Evolutionary conservation across 2,329 filamentous ascomycete genomes (phyloP).

Genomic region (Paradendryphiella salina): DNA sequence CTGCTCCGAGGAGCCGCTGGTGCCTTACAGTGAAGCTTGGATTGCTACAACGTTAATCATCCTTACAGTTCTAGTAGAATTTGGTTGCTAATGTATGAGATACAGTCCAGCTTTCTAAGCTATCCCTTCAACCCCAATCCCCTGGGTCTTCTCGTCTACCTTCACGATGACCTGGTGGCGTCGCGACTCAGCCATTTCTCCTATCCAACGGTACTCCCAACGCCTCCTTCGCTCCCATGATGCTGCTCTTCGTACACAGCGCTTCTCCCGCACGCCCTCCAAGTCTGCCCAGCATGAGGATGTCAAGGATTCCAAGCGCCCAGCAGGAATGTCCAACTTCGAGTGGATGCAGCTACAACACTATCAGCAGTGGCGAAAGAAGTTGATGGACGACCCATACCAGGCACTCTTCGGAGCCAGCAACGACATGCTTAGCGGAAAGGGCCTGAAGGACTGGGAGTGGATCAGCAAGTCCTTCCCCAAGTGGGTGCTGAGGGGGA

Average conservation of each 20-base stretch:
- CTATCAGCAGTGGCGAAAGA: slow-evolving; percentile 35
- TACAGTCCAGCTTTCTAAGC: not conserved
- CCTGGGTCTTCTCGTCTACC: not conserved
- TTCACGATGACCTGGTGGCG: slow-evolving; percentile 37
- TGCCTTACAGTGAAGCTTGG: slow-evolving; percentile 6
- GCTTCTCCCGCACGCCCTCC: slow-evolving; percentile 35
- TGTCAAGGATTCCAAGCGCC: slow-evolving; percentile 19
- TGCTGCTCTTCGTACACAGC: slow-evolving; percentile 29
- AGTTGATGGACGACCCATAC: slow-evolving; percentile 49
- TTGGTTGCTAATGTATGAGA: not conserved
- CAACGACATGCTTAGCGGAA: slow-evolving; percentile 40
- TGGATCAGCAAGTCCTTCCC: slow-evolving; percentile 38
- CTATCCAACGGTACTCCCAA: slow-evolving; percentile 30
- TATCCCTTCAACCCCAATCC: not conserved
- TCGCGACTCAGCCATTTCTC: slow-evolving; percentile 31
- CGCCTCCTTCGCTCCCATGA: slow-evolving; percentile 30
- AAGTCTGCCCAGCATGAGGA: slow-evolving; percentile 29
- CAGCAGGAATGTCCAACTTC: slow-evolving; percentile 32
- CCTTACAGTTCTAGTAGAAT: not conserved
- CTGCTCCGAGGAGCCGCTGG: slow-evolving; percentile 12
- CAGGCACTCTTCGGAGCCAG: slow-evolving; percentile 50
- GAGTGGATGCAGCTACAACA: slow-evolving; percentile 40
- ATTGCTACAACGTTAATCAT: slow-evolving; percentile 3
- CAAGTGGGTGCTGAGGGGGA: slow-evolving; percentile 39
- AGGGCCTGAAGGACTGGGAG: slow-evolving; percentile 37